Evolutionary conservation across 2,329 filamentous ascomycete species (phyloP).

Genomic region (Aciculosporium take): DNA sequence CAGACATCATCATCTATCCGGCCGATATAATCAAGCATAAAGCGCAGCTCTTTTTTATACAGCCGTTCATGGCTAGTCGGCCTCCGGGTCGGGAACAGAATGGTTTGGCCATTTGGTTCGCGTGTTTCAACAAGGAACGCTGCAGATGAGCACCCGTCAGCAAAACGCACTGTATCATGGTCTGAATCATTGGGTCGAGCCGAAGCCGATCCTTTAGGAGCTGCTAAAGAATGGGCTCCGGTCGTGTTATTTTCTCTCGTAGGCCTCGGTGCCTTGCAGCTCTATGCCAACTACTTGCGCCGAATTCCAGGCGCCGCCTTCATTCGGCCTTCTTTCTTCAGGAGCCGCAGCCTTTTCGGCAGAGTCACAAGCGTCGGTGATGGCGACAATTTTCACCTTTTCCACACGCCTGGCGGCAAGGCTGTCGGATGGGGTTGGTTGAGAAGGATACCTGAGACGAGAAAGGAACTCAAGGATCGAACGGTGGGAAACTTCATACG

Average conservation of each 20-base stretch:
- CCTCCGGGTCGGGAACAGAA: slow-evolving; percentile 19
- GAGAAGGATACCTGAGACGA: slow-evolving; percentile 55
- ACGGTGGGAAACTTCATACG: slow-evolving; percentile 57
- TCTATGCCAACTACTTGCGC: slow-evolving; percentile 67
- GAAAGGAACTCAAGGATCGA: slow-evolving; percentile 55
- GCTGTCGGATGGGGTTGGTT: slow-evolving; percentile 88
- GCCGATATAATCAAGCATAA: background rate
- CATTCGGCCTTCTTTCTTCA: slow-evolving; percentile 62
- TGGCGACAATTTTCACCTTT: slow-evolving; percentile 89
- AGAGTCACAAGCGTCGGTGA: slow-evolving; percentile 88
- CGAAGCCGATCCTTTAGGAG: slow-evolving; percentile 17
- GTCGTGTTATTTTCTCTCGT: slow-evolving; percentile 23
- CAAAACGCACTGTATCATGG: slow-evolving; percentile 23
- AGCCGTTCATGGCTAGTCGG: slow-evolving; percentile 8
- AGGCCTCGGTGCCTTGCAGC: slow-evolving; percentile 23
- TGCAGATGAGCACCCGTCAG: slow-evolving; percentile 11
- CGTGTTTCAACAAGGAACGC: slow-evolving; percentile 13
- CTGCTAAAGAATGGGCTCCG: slow-evolving; percentile 26
- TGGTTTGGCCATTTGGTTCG: slow-evolving; percentile 28
- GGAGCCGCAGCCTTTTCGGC: slow-evolving; percentile 64
- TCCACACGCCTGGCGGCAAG: slow-evolving; percentile 84
- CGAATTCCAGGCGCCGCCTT: slow-evolving; percentile 67
- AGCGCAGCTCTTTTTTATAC: background rate
- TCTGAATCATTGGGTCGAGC: slow-evolving; percentile 19
- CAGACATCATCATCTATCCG: no score